Conservation (phyloP, 768 basidiomycete genomes). For the Suillus spraguei region DNA sequence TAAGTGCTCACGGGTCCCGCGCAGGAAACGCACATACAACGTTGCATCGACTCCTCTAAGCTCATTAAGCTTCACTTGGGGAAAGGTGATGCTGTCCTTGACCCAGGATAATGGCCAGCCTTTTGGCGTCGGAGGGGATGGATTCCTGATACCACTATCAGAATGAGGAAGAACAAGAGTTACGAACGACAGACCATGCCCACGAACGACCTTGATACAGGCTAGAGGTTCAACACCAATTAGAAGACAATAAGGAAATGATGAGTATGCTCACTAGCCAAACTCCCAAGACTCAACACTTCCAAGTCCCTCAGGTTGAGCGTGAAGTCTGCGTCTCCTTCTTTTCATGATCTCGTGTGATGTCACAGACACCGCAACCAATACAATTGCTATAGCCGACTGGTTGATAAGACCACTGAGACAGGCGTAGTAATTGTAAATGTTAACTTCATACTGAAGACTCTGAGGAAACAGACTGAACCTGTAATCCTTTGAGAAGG, state of each 20-base stretch:
- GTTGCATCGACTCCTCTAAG: conserved; percentile 77
- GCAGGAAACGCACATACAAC: conserved; percentile 72
- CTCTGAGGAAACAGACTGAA: conserved; percentile 21
- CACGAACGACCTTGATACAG: conserved; percentile 78
- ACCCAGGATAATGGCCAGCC: conserved; percentile 77
- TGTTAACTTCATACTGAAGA: conserved; percentile 3
- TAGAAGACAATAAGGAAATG: conserved; percentile 11
- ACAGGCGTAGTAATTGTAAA: background rate
- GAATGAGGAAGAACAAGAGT: conserved; percentile 9
- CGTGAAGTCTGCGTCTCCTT: conserved; percentile 49
- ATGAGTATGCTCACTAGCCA: conserved; percentile 62
- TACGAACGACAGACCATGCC: conserved; percentile 55
- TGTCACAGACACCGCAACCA: conserved; percentile 59
- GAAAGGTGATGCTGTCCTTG: conserved; percentile 53
- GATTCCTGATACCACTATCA: conserved; percentile 30
- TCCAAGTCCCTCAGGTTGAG: conserved; percentile 44
- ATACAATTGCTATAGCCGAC: conserved; percentile 62
- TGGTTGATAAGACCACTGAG: conserved; percentile 74
- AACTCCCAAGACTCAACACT: conserved; percentile 83
- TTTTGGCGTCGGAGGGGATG: conserved; percentile 60
- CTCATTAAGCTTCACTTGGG: conserved; percentile 61
- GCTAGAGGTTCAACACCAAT: conserved; percentile 38
- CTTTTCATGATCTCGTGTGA: conserved; percentile 74
- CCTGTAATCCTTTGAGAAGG: conserved; percentile 69
- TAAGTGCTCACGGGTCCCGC: conserved; percentile 63